Evolutionary conservation across 345 rosid genomes (phyloP).

Genomic region (Euphorbia tirucalli): DNA sequence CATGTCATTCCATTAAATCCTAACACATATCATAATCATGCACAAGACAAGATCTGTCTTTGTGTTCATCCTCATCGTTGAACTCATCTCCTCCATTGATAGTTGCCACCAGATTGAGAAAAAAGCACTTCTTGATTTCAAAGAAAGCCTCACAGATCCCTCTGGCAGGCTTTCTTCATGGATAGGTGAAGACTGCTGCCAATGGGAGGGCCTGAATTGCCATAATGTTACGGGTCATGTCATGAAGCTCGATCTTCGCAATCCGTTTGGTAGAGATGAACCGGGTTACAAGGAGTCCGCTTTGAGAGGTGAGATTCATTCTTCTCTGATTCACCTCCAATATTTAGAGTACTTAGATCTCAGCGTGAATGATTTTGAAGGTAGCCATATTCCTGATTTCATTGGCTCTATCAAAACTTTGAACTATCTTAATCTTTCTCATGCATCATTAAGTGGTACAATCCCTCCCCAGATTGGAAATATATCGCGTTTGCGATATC

Average conservation of each 20-base stretch:
- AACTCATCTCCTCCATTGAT: background rate
- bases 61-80: background rate
- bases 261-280: too few species aligned
- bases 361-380: constrained; percentile 13
- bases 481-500: constrained; percentile 16
- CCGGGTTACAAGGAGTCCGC: background rate
- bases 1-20: too few species aligned
- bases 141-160: background rate
- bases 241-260: background rate
- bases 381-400: constrained; percentile 10
- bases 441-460: background rate
- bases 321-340: constrained; percentile 16
- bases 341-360: constrained; percentile 14
- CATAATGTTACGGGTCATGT: background rate
- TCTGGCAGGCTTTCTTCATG: constrained; percentile 5
- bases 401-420: constrained; percentile 12
- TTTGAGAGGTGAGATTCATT: constrained; percentile 8
- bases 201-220: background rate
- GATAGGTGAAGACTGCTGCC: constrained; percentile 7
- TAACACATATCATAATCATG: too few species aligned
- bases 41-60: background rate
- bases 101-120: background rate
- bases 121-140: background rate
- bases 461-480: constrained; percentile 22
- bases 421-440: constrained; percentile 3